A percentile compares a stretch with the other conserved stretches of the same genome.
phyloP scores from a whole-genome alignment of 805 yeast genomes.

The Vanderwaltozyma verrucispora region DNA sequence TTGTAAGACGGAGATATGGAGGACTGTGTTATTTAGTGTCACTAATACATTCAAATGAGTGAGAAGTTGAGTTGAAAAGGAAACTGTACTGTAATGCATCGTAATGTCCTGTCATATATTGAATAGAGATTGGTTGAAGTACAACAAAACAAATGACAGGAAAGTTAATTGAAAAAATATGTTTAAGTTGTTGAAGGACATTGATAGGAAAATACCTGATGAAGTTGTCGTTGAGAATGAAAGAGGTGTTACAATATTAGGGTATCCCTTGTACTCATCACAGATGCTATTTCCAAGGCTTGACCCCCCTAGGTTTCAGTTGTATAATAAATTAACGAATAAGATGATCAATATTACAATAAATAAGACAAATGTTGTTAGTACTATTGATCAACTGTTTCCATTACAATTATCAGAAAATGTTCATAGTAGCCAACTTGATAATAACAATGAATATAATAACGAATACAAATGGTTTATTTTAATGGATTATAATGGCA shows the following conservation, averaged over 20 bases:
- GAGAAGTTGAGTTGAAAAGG: too few relatives aligned
- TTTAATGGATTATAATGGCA: constrained; percentile 39
- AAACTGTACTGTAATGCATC: too few relatives aligned
- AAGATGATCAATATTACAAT: neutral
- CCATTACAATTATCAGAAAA: constrained; percentile 9
- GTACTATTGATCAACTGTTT: constrained; percentile 12
- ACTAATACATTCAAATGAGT: too few relatives aligned
- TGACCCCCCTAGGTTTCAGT: constrained; percentile 37
- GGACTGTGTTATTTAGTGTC: too few relatives aligned
- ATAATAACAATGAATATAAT: neutral
- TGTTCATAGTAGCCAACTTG: too few relatives aligned
- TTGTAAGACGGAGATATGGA: too few relatives aligned
- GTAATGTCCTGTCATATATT: too few relatives aligned
- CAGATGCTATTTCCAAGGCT: constrained; percentile 36
- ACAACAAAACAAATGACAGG: too few relatives aligned
- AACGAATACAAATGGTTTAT: constrained; percentile 48
- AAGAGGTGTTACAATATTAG: constrained; percentile 43
- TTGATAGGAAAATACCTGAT: constrained; percentile 6
- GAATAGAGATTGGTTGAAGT: too few relatives aligned
- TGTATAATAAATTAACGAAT: constrained; percentile 10
- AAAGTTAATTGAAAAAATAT: neutral
- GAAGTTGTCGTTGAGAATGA: constrained; percentile 45
- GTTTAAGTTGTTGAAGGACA: constrained; percentile 1
- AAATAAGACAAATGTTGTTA: constrained; percentile 2
- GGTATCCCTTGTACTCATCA: constrained; percentile 40